These are phyloP conservation scores for cucumber (Cucumis sativus) DNA, from an alignment of 306 rosid genomes.

Conservation along the genomic window DNA sequence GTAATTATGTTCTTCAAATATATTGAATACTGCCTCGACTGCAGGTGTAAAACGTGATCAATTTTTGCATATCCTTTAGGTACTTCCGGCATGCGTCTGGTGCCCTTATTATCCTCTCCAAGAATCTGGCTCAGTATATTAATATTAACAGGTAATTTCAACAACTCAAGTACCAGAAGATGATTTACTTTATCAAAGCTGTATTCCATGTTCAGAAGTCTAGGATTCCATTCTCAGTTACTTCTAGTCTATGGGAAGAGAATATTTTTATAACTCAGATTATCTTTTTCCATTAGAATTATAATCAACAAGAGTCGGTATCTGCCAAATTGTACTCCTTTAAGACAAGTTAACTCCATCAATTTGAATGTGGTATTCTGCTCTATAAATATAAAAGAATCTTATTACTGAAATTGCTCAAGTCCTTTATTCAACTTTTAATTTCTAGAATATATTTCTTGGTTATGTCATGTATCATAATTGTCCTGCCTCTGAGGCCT, in stretches of 20 bases:
- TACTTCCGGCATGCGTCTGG: constrained; percentile 90
- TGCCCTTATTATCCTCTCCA: constrained; percentile 72
- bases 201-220: background rate
- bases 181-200: background rate
- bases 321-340: background rate
- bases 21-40: background rate
- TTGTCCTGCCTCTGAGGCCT: background rate
- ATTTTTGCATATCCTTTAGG: constrained; percentile 30
- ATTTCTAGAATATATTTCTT: background rate
- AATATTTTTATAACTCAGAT: background rate
- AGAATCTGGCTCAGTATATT: constrained; percentile 74
- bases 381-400: background rate
- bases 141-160: constrained; percentile 79
- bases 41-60: background rate
- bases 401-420: background rate
- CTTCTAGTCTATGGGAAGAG: background rate
- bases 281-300: background rate
- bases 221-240: background rate
- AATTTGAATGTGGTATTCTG: background rate
- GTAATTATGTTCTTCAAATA: background rate
- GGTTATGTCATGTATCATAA: background rate
- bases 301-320: background rate
- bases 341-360: background rate
- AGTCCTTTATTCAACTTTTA: background rate
- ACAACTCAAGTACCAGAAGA: constrained; percentile 3